phyloP scores from a whole-genome alignment of 441 rosid species.

The Lepidium campestre region DNA sequence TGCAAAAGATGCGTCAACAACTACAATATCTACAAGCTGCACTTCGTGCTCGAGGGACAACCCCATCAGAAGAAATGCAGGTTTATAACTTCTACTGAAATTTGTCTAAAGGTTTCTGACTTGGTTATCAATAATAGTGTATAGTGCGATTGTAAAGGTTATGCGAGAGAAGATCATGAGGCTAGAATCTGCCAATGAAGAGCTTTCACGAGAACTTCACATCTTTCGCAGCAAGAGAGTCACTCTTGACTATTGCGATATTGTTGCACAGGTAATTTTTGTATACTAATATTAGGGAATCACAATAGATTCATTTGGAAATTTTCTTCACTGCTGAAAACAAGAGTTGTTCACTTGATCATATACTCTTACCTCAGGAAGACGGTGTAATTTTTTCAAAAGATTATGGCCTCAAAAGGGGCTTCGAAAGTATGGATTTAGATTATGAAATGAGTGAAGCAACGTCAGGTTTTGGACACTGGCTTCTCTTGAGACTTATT shows the following conservation, averaged over 20 bases:
- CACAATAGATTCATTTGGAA: neutral
- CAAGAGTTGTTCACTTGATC: conserved; percentile 9
- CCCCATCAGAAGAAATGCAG: conserved; percentile 45
- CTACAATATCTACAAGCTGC: conserved; percentile 53
- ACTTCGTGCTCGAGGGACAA: conserved; percentile 47
- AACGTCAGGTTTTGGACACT: conserved; percentile 36
- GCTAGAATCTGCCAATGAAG: conserved; percentile 54
- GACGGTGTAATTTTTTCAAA: conserved; percentile 29
- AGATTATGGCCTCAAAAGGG: conserved; percentile 57
- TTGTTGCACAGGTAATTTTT: conserved; percentile 35
- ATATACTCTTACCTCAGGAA: conserved; percentile 34
- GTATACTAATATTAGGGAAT: conserved; percentile 1
- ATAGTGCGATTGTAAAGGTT: conserved; percentile 29
- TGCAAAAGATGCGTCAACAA: conserved; percentile 65
- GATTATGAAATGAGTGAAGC: conserved; percentile 54
- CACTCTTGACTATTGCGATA: conserved; percentile 37
- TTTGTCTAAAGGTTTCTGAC: neutral
- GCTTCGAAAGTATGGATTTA: conserved; percentile 56
- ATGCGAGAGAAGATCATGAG: conserved; percentile 53
- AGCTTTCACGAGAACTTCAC: conserved; percentile 61
- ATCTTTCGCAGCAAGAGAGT: conserved; percentile 47
- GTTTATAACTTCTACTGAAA: conserved; percentile 27
- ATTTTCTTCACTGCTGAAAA: conserved; percentile 4
- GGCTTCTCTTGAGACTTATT: conserved; percentile 4
- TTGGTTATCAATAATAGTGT: neutral